Base-by-base conservation (phyloP, 2,329 filamentous ascomycete genomes). In the Sclerotinia sclerotiorum region DNA sequence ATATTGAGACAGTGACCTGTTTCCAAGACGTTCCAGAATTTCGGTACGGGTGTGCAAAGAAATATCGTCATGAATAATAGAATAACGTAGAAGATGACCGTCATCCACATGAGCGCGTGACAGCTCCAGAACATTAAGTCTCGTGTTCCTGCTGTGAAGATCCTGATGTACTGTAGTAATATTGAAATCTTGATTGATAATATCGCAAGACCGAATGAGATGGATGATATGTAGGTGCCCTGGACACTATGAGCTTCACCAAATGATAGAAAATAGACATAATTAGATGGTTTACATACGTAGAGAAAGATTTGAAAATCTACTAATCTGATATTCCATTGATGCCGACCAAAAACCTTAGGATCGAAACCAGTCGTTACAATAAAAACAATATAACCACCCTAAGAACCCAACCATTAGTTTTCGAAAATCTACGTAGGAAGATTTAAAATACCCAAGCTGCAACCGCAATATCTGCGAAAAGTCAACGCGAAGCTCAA, bases 131-230 rank as follows among this genome's bases (percentile, higher is more conserved):
- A 62, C 58, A 62, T 62, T 1, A 62, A 24, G 4, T 62, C 58
- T 13, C 58, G 44, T 2, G 58, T 62, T 11, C 58, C 44, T 19
- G 58, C 44, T 8, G 58, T 62, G 15, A 62, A 62, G 7, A 62
- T 21, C 6, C 58, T n/a, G 0, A 62, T 49, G 21, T 62, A 62
- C 39, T 62, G 58, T 49, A 62, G 58, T 27, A 62, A 7, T 49
- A 62, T 62, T 7, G 58, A 62, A 2, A 62, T 62, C 21, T 62
- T 62, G 21, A 62, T 62, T 4, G 58, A 62, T 17, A 62, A 35
- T 49, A 62, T 62, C 21, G 58, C 44, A 35, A 62, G 44, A 49
- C 58, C 58, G 21, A 62, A 62, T 11, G 58, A 62, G 49, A 62
- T 62, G 0, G 58, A 62, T 49, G 58, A 24, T 7, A 62, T 62